Conservation (phyloP, 768 basidiomycete genomes). For the Fomitopsis pulvina region DNA sequence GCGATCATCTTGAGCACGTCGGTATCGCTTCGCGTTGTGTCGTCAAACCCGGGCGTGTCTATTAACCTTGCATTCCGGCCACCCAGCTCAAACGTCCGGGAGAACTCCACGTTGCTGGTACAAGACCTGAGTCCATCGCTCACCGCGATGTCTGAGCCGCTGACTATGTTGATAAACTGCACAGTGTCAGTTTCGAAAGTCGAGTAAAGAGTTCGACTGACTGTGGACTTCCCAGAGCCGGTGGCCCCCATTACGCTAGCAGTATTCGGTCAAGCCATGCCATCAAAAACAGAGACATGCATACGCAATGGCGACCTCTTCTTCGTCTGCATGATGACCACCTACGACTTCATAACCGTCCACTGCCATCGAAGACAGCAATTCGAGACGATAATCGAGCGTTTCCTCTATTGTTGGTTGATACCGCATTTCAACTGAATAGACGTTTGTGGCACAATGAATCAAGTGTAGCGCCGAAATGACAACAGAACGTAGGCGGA, state of each 20-base stretch:
- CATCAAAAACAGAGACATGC: too few species aligned
- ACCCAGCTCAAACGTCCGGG: constrained; percentile 2
- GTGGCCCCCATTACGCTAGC: constrained; percentile 9
- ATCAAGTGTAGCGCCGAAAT: too few species aligned
- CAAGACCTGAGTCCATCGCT: constrained; percentile 8
- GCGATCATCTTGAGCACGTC: constrained; percentile 9
- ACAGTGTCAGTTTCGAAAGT: background rate
- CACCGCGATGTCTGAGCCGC: constrained; percentile 9
- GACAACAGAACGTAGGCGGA: too few species aligned
- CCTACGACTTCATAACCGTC: background rate
- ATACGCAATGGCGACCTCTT: constrained; percentile 5
- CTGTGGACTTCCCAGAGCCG: constrained; percentile 9
- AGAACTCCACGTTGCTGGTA: constrained; percentile 5
- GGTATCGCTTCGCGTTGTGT: constrained; percentile 7
- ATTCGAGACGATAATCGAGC: too few species aligned
- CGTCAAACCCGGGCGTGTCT: constrained; percentile 18
- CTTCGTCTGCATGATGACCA: background rate
- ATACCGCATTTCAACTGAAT: too few species aligned
- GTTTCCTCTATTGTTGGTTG: too few species aligned
- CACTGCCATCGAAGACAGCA: background rate
- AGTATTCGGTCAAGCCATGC: background rate
- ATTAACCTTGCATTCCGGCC: constrained; percentile 9
- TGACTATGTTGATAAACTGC: constrained; percentile 16
- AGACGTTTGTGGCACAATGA: too few species aligned
- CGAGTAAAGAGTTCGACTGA: background rate